Conservation (phyloP, 768 basidiomycete genomes). For the Mycena metata region DNA sequence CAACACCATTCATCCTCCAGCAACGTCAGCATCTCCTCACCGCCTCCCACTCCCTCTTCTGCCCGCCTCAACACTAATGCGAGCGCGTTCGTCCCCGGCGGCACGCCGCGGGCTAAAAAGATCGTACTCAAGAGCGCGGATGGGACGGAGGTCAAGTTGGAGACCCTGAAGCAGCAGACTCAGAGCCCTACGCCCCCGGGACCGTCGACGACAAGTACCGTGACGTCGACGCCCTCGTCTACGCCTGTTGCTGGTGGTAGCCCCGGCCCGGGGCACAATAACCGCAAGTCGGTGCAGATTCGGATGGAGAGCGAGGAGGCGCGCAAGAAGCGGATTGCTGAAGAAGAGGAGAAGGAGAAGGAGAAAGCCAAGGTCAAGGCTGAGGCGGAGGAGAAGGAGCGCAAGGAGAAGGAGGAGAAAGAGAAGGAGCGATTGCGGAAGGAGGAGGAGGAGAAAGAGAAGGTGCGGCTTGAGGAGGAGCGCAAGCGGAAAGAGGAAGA, state of each 20-base stretch:
- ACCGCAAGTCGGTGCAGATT: constrained; percentile 56
- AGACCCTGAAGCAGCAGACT: constrained; percentile 60
- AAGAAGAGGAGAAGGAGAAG: constrained; percentile 56
- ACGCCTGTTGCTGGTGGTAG: constrained; percentile 49
- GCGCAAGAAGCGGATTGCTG: constrained; percentile 61
- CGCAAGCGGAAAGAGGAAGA: constrained; percentile 43
- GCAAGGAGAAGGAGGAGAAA: constrained; percentile 55
- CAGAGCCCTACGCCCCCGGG: constrained; percentile 56
- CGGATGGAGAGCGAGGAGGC: constrained; percentile 76
- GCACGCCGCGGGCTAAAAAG: constrained; percentile 51
- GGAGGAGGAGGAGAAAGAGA: constrained; percentile 51
- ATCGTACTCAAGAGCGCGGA: constrained; percentile 74
- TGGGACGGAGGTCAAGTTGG: constrained; percentile 75
- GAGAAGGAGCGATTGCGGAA: constrained; percentile 54
- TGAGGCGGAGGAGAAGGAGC: constrained; percentile 56
- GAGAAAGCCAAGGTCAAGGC: constrained; percentile 50
- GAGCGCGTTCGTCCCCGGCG: constrained; percentile 73
- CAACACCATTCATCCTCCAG: constrained; percentile 60
- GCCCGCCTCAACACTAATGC: constrained; percentile 74
- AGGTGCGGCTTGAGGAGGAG: constrained; percentile 49
- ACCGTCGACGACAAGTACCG: constrained; percentile 50
- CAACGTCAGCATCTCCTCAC: constrained; percentile 68
- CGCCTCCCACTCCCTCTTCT: constrained; percentile 77
- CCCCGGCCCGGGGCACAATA: constrained; percentile 56
- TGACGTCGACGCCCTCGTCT: constrained; percentile 45